These are phyloP conservation scores for Platanthera guangdongensis DNA, from an alignment of 106 monocot genomes.

Conservation along the genomic window DNA sequence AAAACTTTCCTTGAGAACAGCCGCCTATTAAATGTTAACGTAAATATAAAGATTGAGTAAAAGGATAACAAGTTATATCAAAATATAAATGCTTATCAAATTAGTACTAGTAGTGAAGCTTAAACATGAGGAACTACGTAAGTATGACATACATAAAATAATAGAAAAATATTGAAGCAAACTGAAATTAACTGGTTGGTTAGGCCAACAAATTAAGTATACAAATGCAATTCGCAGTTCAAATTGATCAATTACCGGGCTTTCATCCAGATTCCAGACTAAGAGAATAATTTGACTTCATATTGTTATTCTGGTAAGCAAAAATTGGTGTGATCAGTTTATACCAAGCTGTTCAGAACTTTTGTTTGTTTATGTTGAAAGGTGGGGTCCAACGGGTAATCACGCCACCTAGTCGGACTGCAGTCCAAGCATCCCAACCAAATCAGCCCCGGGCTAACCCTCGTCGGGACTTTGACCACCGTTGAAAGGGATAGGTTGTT, in stretches of 20 bases:
- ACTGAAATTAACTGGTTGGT: background rate
- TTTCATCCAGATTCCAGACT: background rate
- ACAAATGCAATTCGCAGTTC: background rate
- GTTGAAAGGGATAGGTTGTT: too few species aligned
- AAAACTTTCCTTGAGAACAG: conserved; percentile 75
- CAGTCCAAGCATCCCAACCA: too few species aligned
- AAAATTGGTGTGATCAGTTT: background rate
- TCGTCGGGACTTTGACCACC: too few species aligned
- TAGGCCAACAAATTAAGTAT: background rate
- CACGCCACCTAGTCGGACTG: too few species aligned
- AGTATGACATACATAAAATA: background rate
- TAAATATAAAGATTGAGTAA: background rate
- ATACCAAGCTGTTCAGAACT: background rate
- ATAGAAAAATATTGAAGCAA: background rate
- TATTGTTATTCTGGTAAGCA: conserved; percentile 1
- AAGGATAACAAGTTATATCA: background rate
- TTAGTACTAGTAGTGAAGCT: background rate
- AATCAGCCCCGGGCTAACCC: too few species aligned
- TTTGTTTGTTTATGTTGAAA: background rate
- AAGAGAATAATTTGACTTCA: background rate
- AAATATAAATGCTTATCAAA: conserved; percentile 3
- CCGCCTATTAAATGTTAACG: conserved; percentile 41
- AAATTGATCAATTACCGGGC: background rate
- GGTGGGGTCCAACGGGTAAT: too few species aligned
- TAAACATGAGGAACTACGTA: background rate